Evolutionary conservation across 2,329 filamentous ascomycete genomes (phyloP), one percentile per base, ranked within the genome.

Genomic region (Colletotrichum orchidophilum): DNA sequence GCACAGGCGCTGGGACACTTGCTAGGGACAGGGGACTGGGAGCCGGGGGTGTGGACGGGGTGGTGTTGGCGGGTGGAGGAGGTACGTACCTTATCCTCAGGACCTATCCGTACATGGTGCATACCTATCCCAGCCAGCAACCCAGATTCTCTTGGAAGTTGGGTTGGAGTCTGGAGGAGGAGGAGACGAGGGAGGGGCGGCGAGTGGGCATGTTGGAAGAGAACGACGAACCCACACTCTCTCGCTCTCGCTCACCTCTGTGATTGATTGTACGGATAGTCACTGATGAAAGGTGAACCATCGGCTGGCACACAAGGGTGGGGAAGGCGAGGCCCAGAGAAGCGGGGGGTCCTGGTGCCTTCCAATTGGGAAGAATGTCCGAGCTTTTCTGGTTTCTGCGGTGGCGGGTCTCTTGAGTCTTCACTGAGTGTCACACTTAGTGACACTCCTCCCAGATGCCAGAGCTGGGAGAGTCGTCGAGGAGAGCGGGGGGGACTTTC

Each of bases 321-420:
- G 60, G 11, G 60, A 42, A 46, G 53, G 15, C n/a, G 35, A 52
- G 29, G 21, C 46, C 63, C 46, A 66, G 35, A 50, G 52, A 68
- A 66, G 68, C 63, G 50, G 68, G 67, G 55, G 67, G 58, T 6
- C 64, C 63, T 67, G 52, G 27, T 72, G 12, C 69, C 69, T 69
- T 72, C 69, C 69, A 72, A 70, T 63, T 72, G 66, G 59, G 69
- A 72, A 72, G 69, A 58, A 64, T 72, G 69, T 72, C 69, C 69
- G 69, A 72, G 69, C 69, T 72, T 71, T 58, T 68, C 64, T 63
- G 68, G 50, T 50, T 67, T 68, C 68, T 67, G 58, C 42, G 31
- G 31, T 50, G 31, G 63, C 39, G 63, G 55, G 63, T 39, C 24
- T 15, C 4, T 39, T 27, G n/a, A 8, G 21, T 39, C 26, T 63